Percentiles rank a stretch among this genome's conserved stretches.
phyloP scores from a whole-genome alignment of 768 basidiomycete species.

The Suillus cothurnatus region DNA sequence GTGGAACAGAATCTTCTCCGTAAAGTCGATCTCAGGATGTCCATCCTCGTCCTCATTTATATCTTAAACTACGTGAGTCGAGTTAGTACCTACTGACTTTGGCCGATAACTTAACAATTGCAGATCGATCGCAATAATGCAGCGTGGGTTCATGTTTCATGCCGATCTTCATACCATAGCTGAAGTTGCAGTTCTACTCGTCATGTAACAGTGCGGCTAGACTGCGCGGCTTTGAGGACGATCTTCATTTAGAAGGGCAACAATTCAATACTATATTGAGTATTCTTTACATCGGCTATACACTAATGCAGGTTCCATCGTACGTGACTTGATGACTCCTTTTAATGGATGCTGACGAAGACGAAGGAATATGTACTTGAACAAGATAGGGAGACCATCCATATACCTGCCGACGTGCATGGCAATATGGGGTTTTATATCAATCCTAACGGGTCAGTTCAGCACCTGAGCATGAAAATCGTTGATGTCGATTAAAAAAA shows the following conservation, averaged over 20 bases:
- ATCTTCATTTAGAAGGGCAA: slow-evolving; percentile 59
- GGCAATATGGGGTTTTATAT: slow-evolving; percentile 70
- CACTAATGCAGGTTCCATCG: slow-evolving; percentile 81
- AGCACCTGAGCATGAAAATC: background rate
- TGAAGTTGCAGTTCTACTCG: background rate
- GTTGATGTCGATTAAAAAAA: slow-evolving; percentile 1
- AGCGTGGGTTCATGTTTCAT: slow-evolving; percentile 42
- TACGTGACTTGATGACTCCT: slow-evolving; percentile 34
- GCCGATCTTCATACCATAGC: background rate
- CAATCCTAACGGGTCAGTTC: slow-evolving; percentile 50
- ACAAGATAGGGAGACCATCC: slow-evolving; percentile 68
- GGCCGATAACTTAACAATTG: background rate
- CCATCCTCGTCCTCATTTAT: slow-evolving; percentile 37
- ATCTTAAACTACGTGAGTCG: slow-evolving; percentile 37
- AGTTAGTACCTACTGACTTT: background rate
- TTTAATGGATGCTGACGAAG: background rate
- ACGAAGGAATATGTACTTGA: slow-evolving; percentile 68
- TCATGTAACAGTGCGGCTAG: slow-evolving; percentile 59
- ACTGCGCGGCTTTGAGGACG: slow-evolving; percentile 68
- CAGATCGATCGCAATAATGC: slow-evolving; percentile 76
- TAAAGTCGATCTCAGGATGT: slow-evolving; percentile 37
- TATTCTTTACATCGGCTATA: slow-evolving; percentile 72
- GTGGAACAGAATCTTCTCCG: slow-evolving; percentile 46
- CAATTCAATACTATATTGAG: slow-evolving; percentile 71
- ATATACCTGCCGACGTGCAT: slow-evolving; percentile 68